Conservation (phyloP, 345 rosid species). For the Raphanus raphanistrum region DNA sequence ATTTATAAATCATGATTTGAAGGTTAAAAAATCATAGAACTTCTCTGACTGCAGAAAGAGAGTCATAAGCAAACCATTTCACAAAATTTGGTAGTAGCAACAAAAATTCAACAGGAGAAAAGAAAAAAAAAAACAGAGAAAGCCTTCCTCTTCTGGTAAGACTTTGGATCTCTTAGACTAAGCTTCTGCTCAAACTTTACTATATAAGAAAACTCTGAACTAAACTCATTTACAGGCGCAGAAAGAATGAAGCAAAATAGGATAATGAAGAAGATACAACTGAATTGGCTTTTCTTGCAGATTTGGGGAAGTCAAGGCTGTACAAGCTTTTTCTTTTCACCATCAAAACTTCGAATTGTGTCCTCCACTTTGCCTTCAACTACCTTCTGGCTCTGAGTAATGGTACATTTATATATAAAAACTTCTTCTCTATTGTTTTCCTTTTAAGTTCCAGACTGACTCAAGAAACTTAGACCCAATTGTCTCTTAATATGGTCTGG, state of each 20-base stretch:
- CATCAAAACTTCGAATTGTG: slow-evolving; percentile 18
- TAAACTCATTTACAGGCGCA: slow-evolving; percentile 23
- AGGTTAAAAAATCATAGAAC: too few species aligned
- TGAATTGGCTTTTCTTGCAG: slow-evolving; percentile 11
- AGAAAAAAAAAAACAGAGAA: neutral
- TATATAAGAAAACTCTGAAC: slow-evolving; percentile 25
- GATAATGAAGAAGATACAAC: slow-evolving; percentile 21
- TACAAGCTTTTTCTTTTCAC: slow-evolving; percentile 10
- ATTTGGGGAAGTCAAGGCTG: slow-evolving; percentile 15
- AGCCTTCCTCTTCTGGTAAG: slow-evolving; percentile 29
- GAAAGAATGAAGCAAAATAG: slow-evolving; percentile 23
- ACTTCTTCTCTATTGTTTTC: slow-evolving; percentile 1
- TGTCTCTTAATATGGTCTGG: slow-evolving; percentile 44
- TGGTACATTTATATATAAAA: slow-evolving; percentile 3
- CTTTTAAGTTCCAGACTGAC: slow-evolving; percentile 23
- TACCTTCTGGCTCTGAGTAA: neutral
- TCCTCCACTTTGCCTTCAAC: slow-evolving; percentile 22
- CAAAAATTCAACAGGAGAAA: too few species aligned
- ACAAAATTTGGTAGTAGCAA: too few species aligned
- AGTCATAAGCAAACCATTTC: too few species aligned
- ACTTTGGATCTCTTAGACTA: neutral
- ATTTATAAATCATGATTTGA: too few species aligned
- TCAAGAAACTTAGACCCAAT: too few species aligned
- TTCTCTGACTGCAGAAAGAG: too few species aligned
- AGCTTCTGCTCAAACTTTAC: slow-evolving; percentile 33